Conservation (phyloP, 257 asterid genomes). For the Lycium ferocissimum region DNA sequence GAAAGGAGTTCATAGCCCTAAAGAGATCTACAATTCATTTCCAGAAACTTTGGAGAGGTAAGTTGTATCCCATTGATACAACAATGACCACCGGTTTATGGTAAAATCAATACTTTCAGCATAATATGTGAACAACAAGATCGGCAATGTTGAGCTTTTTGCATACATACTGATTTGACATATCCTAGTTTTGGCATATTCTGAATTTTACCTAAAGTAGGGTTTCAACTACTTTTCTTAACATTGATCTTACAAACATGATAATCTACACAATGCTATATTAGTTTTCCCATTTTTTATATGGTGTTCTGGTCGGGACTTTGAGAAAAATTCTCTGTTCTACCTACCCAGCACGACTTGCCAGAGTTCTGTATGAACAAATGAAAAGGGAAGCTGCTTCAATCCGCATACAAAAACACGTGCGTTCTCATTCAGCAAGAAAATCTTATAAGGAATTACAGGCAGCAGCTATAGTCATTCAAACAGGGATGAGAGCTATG, state of each 20-base stretch:
- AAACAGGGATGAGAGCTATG: conserved; percentile 88
- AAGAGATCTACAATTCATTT: conserved; percentile 67
- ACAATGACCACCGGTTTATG: conserved; percentile 5
- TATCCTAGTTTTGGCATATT: conserved; percentile 12
- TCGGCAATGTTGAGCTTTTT: background rate
- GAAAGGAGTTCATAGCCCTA: conserved; percentile 73
- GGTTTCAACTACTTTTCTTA: conserved; percentile 16
- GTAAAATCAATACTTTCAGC: conserved; percentile 14
- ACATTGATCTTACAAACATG: conserved; percentile 19
- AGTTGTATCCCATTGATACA: conserved; percentile 18
- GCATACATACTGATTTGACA: conserved; percentile 25
- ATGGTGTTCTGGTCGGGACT: background rate
- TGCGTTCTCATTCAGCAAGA: conserved; percentile 72
- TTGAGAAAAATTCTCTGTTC: conserved; percentile 13
- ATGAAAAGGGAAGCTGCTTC: conserved; percentile 92
- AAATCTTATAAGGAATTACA: conserved; percentile 61
- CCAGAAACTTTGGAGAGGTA: conserved; percentile 94
- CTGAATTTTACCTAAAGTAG: background rate
- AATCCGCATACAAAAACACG: conserved; percentile 80
- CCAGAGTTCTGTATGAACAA: conserved; percentile 66
- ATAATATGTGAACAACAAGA: background rate
- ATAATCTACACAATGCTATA: conserved; percentile 10
- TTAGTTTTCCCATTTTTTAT: conserved; percentile 14
- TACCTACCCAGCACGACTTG: conserved; percentile 66
- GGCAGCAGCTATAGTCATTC: conserved; percentile 74